Base-by-base conservation (phyloP, 140 eudicot species). In the Bidens hawaiensis region DNA sequence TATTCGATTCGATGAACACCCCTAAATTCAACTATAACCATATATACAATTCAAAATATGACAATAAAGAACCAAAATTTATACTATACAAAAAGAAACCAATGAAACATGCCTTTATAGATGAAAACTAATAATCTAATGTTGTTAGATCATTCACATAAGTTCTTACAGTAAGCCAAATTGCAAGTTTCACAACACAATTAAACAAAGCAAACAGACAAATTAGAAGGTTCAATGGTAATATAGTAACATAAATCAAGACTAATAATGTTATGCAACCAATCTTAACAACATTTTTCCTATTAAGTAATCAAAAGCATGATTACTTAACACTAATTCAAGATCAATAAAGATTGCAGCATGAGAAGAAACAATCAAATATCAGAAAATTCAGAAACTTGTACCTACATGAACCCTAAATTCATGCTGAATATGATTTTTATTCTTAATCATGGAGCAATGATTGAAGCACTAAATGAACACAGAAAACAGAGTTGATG, bases 211-310 rank as follows among this genome's bases (percentile, higher is more conserved):
- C 14, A 36, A 26, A 40, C 24, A 41, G 63, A 66, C 73, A 65
- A 66, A 58, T 66, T 73, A 36, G 78, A 73, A 73, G 46, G 50
- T 73, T 66, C 12, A 73, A 18, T 49, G 42, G 67, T 65, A 5
- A 19, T 73, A 43, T 17, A 64, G 59, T 16, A 56, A 36, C 55
- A 73, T 34, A 33, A 47, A 45, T 49, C 49, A 66, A 57, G 60
- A 55, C 52, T 17, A 17, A 23, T 14, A 56, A 24, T 24, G 25
- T 33, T 6, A 19, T 13, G 2, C 15, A 36, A 23, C 34, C 30
- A 17, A 54, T 51, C 36, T 47, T 60, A 69, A 59, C 38, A 46
- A n/a, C n/a, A n/a, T n/a, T n/a, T n/a, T n/a, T n/a, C n/a, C n/a
- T n/a, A 43, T 14, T 36, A 34, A 70, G 75, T 28, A 25, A 25